Percentiles rank a stretch among this genome's conserved stretches.
phyloP scores from a whole-genome alignment of 768 basidiomycete species.

The Omphalotus guepiniiformis region DNA sequence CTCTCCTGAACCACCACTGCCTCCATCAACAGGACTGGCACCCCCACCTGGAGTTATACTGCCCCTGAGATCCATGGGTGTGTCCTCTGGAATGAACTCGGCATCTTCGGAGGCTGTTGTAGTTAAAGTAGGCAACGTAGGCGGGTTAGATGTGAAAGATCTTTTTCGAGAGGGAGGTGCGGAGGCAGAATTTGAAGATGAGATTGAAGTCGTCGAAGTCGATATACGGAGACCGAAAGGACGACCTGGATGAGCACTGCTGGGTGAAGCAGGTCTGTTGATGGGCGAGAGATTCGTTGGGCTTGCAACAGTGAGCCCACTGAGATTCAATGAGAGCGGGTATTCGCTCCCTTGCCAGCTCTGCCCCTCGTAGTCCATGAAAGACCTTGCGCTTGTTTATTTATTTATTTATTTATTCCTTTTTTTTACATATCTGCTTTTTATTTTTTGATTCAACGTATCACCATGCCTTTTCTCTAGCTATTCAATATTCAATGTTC shows the following conservation, averaged over 20 bases:
- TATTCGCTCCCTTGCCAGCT: too few relatives aligned
- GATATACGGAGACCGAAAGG: slow-evolving; percentile 6
- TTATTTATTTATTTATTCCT: too few relatives aligned
- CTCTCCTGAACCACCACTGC: background rate
- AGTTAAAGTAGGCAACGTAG: slow-evolving; percentile 6
- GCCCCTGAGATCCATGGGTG: slow-evolving; percentile 3
- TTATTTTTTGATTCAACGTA: too few relatives aligned
- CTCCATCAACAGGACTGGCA: slow-evolving; percentile 9
- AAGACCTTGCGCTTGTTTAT: too few relatives aligned
- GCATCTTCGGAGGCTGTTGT: background rate
- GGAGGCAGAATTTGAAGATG: background rate
- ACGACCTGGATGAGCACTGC: slow-evolving; percentile 3
- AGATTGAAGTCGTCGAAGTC: slow-evolving; percentile 2
- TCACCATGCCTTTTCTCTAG: too few relatives aligned
- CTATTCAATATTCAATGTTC: too few relatives aligned
- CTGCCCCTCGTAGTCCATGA: too few relatives aligned
- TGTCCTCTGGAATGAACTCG: background rate
- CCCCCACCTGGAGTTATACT: slow-evolving; percentile 7
- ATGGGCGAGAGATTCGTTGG: background rate
- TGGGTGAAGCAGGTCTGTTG: background rate
- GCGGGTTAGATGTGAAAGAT: slow-evolving; percentile 5
- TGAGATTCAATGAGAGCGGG: slow-evolving; percentile 9
- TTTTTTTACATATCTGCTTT: too few relatives aligned
- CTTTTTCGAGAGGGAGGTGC: slow-evolving; percentile 6
- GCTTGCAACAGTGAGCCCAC: background rate